Evolutionary conservation across 495 filamentous ascomycete genomes (phyloP).

Genomic region (Stereocaulon alpinum): DNA sequence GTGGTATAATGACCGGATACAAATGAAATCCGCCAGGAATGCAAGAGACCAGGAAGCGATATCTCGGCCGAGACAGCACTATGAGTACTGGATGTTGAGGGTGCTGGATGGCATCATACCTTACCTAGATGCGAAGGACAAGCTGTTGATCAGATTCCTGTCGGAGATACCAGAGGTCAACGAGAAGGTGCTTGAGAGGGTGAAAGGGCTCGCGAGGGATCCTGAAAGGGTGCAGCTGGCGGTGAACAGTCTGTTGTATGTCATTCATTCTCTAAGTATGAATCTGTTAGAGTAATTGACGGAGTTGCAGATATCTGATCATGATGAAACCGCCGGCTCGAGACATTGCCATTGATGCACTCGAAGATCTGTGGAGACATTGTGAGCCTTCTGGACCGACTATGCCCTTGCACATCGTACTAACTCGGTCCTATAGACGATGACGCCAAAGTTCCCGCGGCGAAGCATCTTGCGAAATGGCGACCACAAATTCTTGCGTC

Average conservation of each 20-base stretch:
- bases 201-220: constrained; percentile 76
- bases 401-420: background rate
- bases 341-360: constrained; percentile 66
- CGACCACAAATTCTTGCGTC: constrained; percentile 34
- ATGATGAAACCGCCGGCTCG: constrained; percentile 78
- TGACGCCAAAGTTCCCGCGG: constrained; percentile 33
- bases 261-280: constrained; percentile 1
- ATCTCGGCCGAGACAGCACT: constrained; percentile 41
- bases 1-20: constrained; percentile 87
- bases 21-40: constrained; percentile 32
- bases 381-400: constrained; percentile 39
- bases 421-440: constrained; percentile 29
- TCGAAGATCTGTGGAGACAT: constrained; percentile 78
- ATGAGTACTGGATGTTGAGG: constrained; percentile 68
- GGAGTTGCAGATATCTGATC: constrained; percentile 54
- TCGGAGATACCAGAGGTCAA: constrained; percentile 82
- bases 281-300: constrained; percentile 31
- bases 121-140: constrained; percentile 80
- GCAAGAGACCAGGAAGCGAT: constrained; percentile 32
- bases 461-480: constrained; percentile 40
- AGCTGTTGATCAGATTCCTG: constrained; percentile 77
- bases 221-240: constrained; percentile 64
- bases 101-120: constrained; percentile 79
- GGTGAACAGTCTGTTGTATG: constrained; percentile 51
- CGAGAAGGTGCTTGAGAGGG: constrained; percentile 53